phyloP scores from a whole-genome alignment of 768 basidiomycete species.

The Tulasnella sp. region DNA sequence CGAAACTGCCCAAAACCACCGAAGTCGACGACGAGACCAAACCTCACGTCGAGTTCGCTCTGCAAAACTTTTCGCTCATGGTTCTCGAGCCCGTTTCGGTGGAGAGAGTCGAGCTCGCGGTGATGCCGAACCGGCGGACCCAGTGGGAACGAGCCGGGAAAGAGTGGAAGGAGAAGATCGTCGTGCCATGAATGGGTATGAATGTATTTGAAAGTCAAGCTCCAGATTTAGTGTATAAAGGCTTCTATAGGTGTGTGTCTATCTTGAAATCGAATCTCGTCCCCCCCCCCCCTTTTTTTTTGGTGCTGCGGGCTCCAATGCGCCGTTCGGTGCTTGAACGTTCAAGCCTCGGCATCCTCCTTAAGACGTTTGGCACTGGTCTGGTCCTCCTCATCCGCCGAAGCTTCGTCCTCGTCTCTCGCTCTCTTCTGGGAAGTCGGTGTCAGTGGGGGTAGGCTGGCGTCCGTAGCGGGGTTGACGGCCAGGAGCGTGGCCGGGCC shows the following conservation, averaged over 20 bases:
- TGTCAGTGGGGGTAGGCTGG: not conserved
- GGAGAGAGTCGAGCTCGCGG: slow-evolving; percentile 54
- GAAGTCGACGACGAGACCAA: slow-evolving; percentile 29
- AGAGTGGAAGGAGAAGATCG: slow-evolving; percentile 46
- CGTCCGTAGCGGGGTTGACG: not conserved
- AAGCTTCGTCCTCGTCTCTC: not conserved
- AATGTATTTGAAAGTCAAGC: not conserved
- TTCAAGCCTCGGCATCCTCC: not conserved
- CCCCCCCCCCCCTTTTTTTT: not conserved
- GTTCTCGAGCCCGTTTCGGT: slow-evolving; percentile 59
- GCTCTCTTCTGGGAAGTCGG: not conserved
- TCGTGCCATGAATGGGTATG: slow-evolving; percentile 41
- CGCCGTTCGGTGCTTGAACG: not conserved
- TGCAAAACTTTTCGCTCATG: slow-evolving; percentile 58
- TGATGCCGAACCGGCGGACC: slow-evolving; percentile 47
- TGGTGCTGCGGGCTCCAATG: not conserved
- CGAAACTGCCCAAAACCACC: slow-evolving; percentile 36
- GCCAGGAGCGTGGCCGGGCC: not conserved
- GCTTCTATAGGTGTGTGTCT: not conserved
- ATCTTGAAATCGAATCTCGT: not conserved
- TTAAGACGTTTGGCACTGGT: not conserved
- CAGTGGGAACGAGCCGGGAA: slow-evolving; percentile 35
- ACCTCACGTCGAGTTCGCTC: slow-evolving; percentile 40
- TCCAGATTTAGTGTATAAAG: not conserved
- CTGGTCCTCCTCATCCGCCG: not conserved